Percentiles rank a stretch among this genome's conserved stretches.
These are phyloP conservation scores for Westerdykella ornata DNA, from an alignment of 2,329 filamentous ascomycete species.

Conservation along the genomic window DNA sequence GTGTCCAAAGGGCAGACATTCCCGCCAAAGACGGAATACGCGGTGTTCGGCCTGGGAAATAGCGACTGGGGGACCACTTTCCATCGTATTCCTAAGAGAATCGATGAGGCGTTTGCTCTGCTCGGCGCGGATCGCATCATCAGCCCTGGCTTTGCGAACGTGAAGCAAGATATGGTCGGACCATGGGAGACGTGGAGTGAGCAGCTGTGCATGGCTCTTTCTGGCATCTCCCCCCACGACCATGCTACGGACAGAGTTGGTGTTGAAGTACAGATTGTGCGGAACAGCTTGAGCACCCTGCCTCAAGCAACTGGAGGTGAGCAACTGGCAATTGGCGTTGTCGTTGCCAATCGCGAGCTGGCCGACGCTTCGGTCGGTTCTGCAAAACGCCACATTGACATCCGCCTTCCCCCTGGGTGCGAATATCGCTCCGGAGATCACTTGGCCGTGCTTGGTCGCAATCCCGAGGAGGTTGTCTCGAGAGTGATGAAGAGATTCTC, in stretches of 20 bases:
- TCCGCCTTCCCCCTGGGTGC: conserved; percentile 34
- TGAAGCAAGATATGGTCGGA: conserved; percentile 12
- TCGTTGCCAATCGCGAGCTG: conserved; percentile 9
- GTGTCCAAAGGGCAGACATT: conserved; percentile 34
- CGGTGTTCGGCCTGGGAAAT: conserved; percentile 65
- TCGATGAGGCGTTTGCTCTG: conserved; percentile 51
- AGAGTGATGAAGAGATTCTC: conserved; percentile 15
- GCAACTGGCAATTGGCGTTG: conserved; percentile 7
- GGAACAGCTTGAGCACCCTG: too few species aligned
- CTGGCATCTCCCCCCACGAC: too few species aligned
- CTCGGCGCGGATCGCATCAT: conserved; percentile 47
- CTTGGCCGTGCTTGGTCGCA: conserved; percentile 63
- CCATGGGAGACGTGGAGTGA: conserved; percentile 15
- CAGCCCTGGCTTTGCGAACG: conserved; percentile 53
- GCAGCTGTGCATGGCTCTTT: conserved; percentile 7
- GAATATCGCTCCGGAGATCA: conserved; percentile 67
- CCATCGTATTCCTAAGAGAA: conserved; percentile 58
- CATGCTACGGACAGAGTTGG: too few species aligned
- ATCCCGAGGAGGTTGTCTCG: conserved; percentile 34
- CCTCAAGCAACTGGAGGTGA: conserved; percentile 1
- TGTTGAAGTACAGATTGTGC: too few species aligned
- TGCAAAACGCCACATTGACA: conserved; percentile 19
- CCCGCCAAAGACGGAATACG: conserved; percentile 39
- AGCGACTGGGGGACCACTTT: conserved; percentile 54
- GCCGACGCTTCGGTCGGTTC: conserved; percentile 9